Evolutionary conservation across 495 filamentous ascomycete species (phyloP), one percentile per base, ranked within the genome.

Genomic region (Podospora australis): DNA sequence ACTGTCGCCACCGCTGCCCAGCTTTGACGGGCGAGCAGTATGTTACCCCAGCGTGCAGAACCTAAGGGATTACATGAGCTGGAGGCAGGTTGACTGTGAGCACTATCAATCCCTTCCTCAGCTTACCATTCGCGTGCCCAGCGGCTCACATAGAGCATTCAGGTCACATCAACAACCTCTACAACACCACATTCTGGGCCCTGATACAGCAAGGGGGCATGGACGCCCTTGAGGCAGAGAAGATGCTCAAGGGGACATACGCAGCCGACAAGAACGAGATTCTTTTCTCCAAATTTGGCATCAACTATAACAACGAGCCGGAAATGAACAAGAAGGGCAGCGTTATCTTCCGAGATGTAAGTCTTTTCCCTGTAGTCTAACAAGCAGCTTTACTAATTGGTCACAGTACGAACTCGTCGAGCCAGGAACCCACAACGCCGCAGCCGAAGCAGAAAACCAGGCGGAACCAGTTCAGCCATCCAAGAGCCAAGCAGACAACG

Each of bases 91-190:
- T 26, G 92, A 98, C 64, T 97, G 91, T 94, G 62, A 63, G 83
- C 68, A 29, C 4, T n/a, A n/a, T n/a, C n/a, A n/a, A n/a, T n/a
- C n/a, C n/a, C n/a, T n/a, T 35, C n/a, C 11, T 24, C 34, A 19
- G 5, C 6, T 14, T 35, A 7, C 14, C 25, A 3, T 7, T 19
- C 28, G 28, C 6, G 17, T 11, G 32, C 24, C 14, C 47, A 56
- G 6, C 55, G 28, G 23, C 42, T 32, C 17, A 50, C 19, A 0
- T 1, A 14, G n/a, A n/a, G n/a, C n/a, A n/a, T n/a, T 1, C 49
- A 90, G 88, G 88, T 59, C 92, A 98, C 64, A 91, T 98, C 56
- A 98, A 98, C 65, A 98, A 98, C 60, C 74, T 97, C 13, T 96
- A 95, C 65, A 98, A 98, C 58, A 98, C 92, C 1, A 90, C 89